Conservation (phyloP, 2,329 filamentous ascomycete genomes). For the Pseudogymnoascus sp. region DNA sequence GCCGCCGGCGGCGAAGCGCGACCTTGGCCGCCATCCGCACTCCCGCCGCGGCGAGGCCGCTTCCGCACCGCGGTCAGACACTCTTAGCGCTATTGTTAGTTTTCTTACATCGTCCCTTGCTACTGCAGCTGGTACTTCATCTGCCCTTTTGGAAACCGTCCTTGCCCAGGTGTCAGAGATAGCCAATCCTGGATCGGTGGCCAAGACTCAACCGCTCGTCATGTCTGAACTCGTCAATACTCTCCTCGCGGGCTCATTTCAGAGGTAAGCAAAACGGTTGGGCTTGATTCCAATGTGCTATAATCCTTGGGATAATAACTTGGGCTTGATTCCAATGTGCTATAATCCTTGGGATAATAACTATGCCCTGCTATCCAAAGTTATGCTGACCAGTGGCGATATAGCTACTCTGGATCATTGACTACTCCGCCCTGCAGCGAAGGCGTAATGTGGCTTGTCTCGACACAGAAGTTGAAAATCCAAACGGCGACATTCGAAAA, state of each 20-base stretch:
- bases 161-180: conserved; percentile 37
- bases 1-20: conserved; percentile 8
- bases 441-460: conserved; percentile 47
- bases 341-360: too few species aligned
- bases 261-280: conserved; percentile 14
- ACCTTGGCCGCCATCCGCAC: conserved; percentile 14
- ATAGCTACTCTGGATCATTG: conserved; percentile 49
- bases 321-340: too few species aligned
- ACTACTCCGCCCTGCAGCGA: conserved; percentile 58
- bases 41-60: not conserved
- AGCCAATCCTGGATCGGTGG: conserved; percentile 35
- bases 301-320: too few species aligned
- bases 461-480: conserved; percentile 40
- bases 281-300: too few species aligned
- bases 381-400: conserved; percentile 16
- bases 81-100: not conserved
- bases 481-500: conserved; percentile 42
- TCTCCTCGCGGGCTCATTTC: conserved; percentile 18
- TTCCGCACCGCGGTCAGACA: not conserved
- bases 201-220: conserved; percentile 35
- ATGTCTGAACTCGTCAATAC: conserved; percentile 37
- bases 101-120: conserved; percentile 32
- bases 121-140: conserved; percentile 29
- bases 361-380: not conserved
- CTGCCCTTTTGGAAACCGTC: conserved; percentile 40